Base-by-base conservation (phyloP, 192 early-diverging fungal species). In the Podila verticillata region DNA sequence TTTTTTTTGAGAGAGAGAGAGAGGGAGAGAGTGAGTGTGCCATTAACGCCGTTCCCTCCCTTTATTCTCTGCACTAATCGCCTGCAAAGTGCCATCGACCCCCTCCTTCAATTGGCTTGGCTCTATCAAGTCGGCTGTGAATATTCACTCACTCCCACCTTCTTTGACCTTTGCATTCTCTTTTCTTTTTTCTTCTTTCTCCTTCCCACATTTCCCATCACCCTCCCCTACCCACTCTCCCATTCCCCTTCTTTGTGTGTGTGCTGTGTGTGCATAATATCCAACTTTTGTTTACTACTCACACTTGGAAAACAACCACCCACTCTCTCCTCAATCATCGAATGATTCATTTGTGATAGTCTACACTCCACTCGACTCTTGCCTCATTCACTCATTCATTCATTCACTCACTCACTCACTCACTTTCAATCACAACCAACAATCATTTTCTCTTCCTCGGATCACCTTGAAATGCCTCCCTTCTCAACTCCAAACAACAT, bases 381-480 rank as follows among this genome's bases (percentile, higher is more conserved):
- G n/a, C n/a, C n/a, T n/a, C n/a, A n/a, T 12, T 48, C 20, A 26
- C 51, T 3, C 48, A 6, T 9, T 20, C 20, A 10, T 48, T 3
- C 48, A 19, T 54, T n/a, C 51, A 15, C 49, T 26, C 6, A 54
- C 51, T 54, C 17, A 54, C 22, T 54, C n/a, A 5, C 12, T 54
- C 51, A 24, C n/a, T 26, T 54, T 54, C 51, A 54, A 8, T 54
- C 49, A 22, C 49, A 19, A 17, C 39, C 39, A 44, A 44, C n/a
- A 47, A 3, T 54, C 51, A 54, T 22, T 26, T 6, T 20, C 22
- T 5, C 9, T 24, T 26, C 22, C 19, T 36, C 22, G 1, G 29
- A 31, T 36, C 68, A 39, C 17, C 32, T 44, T 36, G 30, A 30
- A 51, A 78, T 78, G 74, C 74, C 74, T 48, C 74, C 74, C 65